Conservation (phyloP, 176 grass and related monocot genomes). For the Bonia amplexicaulis region DNA sequence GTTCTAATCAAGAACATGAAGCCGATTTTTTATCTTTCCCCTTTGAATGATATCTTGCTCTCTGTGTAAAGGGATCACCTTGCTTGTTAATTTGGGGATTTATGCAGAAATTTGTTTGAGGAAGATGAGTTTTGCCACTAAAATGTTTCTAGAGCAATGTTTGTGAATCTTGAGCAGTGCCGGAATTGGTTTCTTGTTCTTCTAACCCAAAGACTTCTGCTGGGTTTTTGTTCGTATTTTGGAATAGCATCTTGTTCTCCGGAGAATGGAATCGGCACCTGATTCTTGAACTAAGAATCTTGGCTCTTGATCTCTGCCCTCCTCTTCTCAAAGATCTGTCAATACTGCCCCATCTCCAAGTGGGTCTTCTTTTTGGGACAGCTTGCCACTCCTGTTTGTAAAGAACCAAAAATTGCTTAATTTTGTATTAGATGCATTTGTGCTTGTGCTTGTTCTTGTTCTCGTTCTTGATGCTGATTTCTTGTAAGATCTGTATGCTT, state of each 20-base stretch:
- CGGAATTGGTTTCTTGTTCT: slow-evolving; percentile 23
- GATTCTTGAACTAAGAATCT: slow-evolving; percentile 39
- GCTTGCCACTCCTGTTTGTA: slow-evolving; percentile 15
- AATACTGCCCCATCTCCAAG: neutral
- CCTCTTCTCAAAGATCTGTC: slow-evolving; percentile 29
- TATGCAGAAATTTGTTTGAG: neutral
- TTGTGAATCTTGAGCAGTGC: slow-evolving; percentile 31
- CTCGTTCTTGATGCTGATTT: slow-evolving; percentile 15
- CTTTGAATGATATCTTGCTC: neutral
- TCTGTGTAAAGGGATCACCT: neutral
- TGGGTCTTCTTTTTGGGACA: slow-evolving; percentile 32
- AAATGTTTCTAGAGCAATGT: slow-evolving; percentile 4
- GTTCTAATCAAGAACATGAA: slow-evolving; percentile 15
- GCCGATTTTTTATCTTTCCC: neutral
- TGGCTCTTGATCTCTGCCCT: slow-evolving; percentile 29
- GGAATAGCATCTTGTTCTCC: slow-evolving; percentile 34
- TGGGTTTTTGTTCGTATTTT: slow-evolving; percentile 26
- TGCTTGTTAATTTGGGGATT: neutral
- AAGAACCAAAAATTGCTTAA: neutral
- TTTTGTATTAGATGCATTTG: slow-evolving; percentile 21
- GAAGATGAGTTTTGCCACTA: slow-evolving; percentile 1
- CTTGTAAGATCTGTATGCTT: slow-evolving; percentile 16
- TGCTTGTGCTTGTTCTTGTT: slow-evolving; percentile 4
- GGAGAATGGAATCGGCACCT: slow-evolving; percentile 39
- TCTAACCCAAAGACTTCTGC: slow-evolving; percentile 16